Evolutionary conservation across 129 eudicot genomes (phyloP), one percentile per base, ranked within the genome.

Genomic region (Flaveria ramosissima): DNA sequence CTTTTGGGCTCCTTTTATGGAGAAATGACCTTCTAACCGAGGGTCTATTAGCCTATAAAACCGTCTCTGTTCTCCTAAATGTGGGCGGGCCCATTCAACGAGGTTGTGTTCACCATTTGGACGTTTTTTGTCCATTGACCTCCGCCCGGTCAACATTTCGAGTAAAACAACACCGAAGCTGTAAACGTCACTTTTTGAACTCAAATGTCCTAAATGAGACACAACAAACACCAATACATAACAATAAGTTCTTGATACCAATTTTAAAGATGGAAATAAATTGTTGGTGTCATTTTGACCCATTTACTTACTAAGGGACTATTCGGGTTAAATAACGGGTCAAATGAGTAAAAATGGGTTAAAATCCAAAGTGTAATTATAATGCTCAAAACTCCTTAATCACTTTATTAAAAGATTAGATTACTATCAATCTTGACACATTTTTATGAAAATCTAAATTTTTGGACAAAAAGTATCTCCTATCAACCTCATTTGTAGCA

Each of bases 41-140:
- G 91, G 91, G 63, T 87, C 91, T 79, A 87, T 79, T 16, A 87
- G 56, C 80, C 84, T 81, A 43, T 87, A 87, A 57, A 87, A 84
- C 77, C 80, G 80, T 30, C 85, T 79, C 23, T 77, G 70, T 55
- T 87, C 91, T 66, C 84, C 76, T 52, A 84, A 79, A 61, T 84
- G 88, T 0, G 88, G 91, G 20, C 91, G 80, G 48, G 91, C 91
- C 91, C 91, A 87, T 55, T 87, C 91, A 9, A 87, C 91, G 19
- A 87, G 91, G 68, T 87, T 87, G 26, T 87, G 88, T 30, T 86
- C 90, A 59, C 87, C 87, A 6, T 83, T 83, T 73, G 90, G 90
- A 9, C 90, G 85, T 76, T 83, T 80, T 76, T 86, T 86, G 90
- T 86, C 90, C 90, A 86, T 86, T 68, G 90, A 83, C 82, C 91